These are phyloP conservation scores for Mycena alexandri DNA, from an alignment of 768 basidiomycete species.

Conservation along the genomic window DNA sequence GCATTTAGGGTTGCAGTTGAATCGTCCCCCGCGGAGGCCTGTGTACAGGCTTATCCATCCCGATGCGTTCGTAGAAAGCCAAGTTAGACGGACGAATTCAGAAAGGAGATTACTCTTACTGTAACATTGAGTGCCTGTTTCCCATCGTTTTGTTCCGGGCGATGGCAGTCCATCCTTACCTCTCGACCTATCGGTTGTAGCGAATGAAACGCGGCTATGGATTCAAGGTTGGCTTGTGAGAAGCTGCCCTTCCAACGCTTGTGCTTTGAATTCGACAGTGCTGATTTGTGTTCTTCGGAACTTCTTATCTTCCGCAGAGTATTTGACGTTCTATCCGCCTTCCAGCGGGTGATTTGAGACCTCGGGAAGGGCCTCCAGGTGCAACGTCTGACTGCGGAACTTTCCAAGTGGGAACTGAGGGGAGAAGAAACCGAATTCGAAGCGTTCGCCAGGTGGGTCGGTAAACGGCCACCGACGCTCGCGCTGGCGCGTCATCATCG, in stretches of 20 bases:
- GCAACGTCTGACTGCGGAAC: neutral
- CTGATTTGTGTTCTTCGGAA: neutral
- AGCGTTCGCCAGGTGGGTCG: constrained; percentile 9
- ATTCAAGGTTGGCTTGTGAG: neutral
- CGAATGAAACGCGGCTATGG: neutral
- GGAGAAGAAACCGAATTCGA: constrained; percentile 11
- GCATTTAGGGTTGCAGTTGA: no score
- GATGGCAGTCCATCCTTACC: neutral
- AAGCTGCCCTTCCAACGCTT: neutral
- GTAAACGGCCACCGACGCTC: neutral
- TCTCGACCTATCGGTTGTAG: neutral
- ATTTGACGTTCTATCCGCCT: constrained; percentile 11
- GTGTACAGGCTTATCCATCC: no score
- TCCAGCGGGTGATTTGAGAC: neutral
- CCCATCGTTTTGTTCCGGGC: no score
- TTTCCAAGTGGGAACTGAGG: neutral
- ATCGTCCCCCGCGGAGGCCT: no score
- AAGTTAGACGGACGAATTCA: no score
- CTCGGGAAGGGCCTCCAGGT: constrained; percentile 1
- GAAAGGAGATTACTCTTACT: no score
- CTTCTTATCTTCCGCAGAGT: constrained; percentile 12
- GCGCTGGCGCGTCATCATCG: no score
- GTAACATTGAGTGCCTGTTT: no score
- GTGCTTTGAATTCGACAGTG: neutral
- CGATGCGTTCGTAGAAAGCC: no score